These are phyloP conservation scores for Noccaea caerulescens DNA, from an alignment of 345 rosid genomes.

Conservation along the genomic window DNA sequence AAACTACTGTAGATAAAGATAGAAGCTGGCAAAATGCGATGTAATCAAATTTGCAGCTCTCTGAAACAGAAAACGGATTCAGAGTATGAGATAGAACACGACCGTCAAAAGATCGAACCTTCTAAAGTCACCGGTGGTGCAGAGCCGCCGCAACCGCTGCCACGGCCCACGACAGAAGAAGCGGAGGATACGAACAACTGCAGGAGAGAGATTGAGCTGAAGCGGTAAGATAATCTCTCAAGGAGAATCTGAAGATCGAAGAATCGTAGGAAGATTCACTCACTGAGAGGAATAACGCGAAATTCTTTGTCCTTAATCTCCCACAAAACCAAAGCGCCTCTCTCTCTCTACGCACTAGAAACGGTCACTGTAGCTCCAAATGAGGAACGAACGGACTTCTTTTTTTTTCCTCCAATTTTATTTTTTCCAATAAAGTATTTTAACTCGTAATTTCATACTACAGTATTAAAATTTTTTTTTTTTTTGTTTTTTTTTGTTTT, in stretches of 20 bases:
- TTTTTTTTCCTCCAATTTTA: constrained; percentile 16
- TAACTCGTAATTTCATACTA: background rate
- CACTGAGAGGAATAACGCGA: background rate
- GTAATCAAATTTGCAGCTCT: background rate
- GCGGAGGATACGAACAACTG: constrained; percentile 10
- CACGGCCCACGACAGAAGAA: constrained; percentile 8
- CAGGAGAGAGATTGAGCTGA: constrained; percentile 15
- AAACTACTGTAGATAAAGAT: background rate
- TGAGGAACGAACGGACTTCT: constrained; percentile 44
- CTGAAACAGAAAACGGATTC: background rate
- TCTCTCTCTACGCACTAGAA: constrained; percentile 27
- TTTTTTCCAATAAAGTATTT: background rate
- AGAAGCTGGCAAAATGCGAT: background rate
- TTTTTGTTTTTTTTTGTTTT: no score
- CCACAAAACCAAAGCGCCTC: constrained; percentile 11
- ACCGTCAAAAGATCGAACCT: constrained; percentile 24
- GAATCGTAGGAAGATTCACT: constrained; percentile 19
- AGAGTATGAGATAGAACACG: background rate
- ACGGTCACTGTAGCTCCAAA: constrained; percentile 48
- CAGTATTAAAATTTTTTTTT: no score
- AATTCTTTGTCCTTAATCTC: background rate
- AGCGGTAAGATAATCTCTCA: background rate
- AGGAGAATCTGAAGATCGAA: constrained; percentile 25
- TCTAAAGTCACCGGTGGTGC: constrained; percentile 24
- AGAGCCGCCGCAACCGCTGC: constrained; percentile 23